Conservation (phyloP, 148 eudicot species). For the Vaccinium corymbosum region DNA sequence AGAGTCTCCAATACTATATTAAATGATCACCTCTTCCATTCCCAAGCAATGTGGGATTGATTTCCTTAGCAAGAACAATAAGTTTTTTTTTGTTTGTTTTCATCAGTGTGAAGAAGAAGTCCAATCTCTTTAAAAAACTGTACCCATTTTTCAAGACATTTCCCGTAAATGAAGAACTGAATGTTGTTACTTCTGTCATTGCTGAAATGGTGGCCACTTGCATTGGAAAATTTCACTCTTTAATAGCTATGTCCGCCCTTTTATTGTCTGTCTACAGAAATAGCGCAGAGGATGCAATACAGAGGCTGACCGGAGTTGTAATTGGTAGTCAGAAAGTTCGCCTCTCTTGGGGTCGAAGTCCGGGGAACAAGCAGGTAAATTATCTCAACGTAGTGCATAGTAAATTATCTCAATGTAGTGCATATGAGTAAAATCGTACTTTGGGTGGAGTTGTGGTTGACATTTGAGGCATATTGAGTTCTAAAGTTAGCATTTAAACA, state of each 20-base stretch:
- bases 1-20: too few species aligned
- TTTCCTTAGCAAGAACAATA: neutral
- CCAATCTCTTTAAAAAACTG: neutral
- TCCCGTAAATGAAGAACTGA: neutral
- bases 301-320: constrained; percentile 34
- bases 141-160: neutral
- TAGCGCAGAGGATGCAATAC: constrained; percentile 47
- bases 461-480: neutral
- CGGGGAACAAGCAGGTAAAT: constrained; percentile 44
- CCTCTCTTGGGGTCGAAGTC: constrained; percentile 51
- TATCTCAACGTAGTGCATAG: neutral
- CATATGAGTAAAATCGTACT: neutral
- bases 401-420: neutral
- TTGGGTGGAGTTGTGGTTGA: neutral
- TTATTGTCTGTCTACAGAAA: constrained; percentile 22
- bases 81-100: neutral
- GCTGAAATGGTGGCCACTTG: neutral
- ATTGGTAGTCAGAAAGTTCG: constrained; percentile 52
- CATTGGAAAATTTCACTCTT: neutral
- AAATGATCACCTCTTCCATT: too few species aligned
- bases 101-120: neutral
- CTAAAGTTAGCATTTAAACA: neutral
- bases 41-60: too few species aligned
- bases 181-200: neutral
- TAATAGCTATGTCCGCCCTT: neutral